phyloP scores from a whole-genome alignment of 192 early-diverging fungal genomes.

The Chytriomyces sp. region DNA sequence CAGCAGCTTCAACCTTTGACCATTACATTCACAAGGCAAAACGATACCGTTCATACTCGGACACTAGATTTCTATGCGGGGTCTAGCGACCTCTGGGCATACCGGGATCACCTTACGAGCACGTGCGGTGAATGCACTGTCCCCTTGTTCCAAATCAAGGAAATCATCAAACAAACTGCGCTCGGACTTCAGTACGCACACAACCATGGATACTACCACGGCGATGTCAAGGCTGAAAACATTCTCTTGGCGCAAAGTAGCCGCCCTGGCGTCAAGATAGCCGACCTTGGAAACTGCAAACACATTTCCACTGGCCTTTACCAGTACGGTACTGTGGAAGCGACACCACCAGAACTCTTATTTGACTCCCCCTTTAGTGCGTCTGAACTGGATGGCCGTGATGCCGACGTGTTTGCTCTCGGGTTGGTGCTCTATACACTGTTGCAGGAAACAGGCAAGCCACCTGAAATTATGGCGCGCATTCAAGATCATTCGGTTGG shows the following conservation, averaged over 20 bases:
- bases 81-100: constrained; percentile 27
- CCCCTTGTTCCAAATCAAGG: constrained; percentile 12
- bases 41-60: neutral
- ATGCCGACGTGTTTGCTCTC: constrained; percentile 37
- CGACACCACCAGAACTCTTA: constrained; percentile 22
- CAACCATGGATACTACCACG: constrained; percentile 51
- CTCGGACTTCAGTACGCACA: constrained; percentile 50
- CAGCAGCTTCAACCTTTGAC: too few species aligned
- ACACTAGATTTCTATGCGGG: constrained; percentile 10
- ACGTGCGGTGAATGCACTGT: neutral
- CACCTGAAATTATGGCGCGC: neutral
- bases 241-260: constrained; percentile 37
- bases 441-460: constrained; percentile 4
- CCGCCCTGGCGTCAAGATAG: constrained; percentile 1
- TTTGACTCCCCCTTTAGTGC: neutral
- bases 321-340: constrained; percentile 7
- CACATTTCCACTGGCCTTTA: neutral
- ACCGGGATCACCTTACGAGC: neutral
- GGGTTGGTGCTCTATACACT: constrained; percentile 25
- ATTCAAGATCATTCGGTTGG: neutral
- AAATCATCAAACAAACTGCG: constrained; percentile 54
- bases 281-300: constrained; percentile 31
- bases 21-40: neutral
- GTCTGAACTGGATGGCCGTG: neutral
- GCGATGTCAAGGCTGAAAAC: constrained; percentile 68